Evolutionary conservation across 2,329 filamentous ascomycete genomes (phyloP).

Genomic region (Camillea tinctor): DNA sequence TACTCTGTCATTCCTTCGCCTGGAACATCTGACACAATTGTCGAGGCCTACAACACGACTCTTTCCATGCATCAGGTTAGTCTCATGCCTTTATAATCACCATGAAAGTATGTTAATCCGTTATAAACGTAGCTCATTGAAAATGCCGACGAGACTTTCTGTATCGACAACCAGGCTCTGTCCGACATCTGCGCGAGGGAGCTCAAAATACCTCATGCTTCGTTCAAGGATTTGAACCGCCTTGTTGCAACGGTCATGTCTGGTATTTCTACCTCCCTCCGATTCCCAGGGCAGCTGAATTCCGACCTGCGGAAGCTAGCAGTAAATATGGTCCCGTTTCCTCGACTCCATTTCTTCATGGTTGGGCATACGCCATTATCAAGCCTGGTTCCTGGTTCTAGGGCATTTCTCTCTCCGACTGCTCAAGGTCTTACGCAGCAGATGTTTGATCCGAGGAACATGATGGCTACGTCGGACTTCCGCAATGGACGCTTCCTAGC

Average conservation of each 20-base stretch:
- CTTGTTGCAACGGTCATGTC: slow-evolving; percentile 99
- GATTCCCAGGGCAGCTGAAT: slow-evolving; percentile 99
- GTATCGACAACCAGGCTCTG: slow-evolving; percentile 99
- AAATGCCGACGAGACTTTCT: slow-evolving; percentile 99
- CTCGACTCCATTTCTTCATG: slow-evolving; percentile 99
- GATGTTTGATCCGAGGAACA: slow-evolving; percentile 99
- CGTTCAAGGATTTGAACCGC: slow-evolving; percentile 99
- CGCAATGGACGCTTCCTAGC: slow-evolving; percentile 99
- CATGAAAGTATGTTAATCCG: too few relatives aligned
- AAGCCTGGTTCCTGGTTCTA: slow-evolving; percentile 68
- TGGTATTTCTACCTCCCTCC: slow-evolving; percentile 95
- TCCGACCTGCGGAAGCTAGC: slow-evolving; percentile 99
- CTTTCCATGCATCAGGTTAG: slow-evolving; percentile 88
- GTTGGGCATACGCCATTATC: slow-evolving; percentile 98
- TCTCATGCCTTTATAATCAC: too few relatives aligned
- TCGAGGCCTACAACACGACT: slow-evolving; percentile 99
- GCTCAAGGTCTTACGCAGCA: slow-evolving; percentile 99
- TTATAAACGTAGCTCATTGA: slow-evolving; percentile 65
- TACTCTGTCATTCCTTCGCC: slow-evolving; percentile 98
- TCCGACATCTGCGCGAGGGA: slow-evolving; percentile 99
- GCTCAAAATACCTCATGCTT: slow-evolving; percentile 97
- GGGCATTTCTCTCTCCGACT: slow-evolving; percentile 96
- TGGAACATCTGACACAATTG: slow-evolving; percentile 99
- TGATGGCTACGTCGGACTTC: slow-evolving; percentile 99
- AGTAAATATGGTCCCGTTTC: slow-evolving; percentile 99